Evolutionary conservation across 1,284 basidiomycete species (phyloP), one percentile per base, ranked within the genome.

Genomic region (Baeospora myosura): DNA sequence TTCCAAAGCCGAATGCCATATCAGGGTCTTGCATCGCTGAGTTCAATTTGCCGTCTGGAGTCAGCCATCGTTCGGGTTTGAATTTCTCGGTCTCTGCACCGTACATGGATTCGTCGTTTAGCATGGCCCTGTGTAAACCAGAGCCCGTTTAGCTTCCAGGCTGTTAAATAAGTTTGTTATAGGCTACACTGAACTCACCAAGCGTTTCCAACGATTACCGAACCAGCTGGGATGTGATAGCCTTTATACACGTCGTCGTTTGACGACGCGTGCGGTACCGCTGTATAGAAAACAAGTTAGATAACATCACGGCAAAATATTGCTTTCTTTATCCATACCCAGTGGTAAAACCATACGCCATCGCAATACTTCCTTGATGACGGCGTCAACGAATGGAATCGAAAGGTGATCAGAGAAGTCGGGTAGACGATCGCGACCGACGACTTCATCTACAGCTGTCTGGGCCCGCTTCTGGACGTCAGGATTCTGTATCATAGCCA

Each of bases 381-480:
- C 23, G 7, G 46, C 46, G 22, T 47, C 46, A 8, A 47, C 29
- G 34, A 44, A 47, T 4, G 46, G 46, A 22, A 47, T 44, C 6
- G 24, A 36, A 5, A 29, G 17, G 7, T 38, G 21, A 22, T 47
- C 42, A 8, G 26, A 30, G 14, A 54, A 52, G 23, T 49, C 44
- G 1, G 52, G 52, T 0, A 54, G 43, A 0, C 47, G 43, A 17
- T 40, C 24, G 16, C 2, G 4, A 10, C 49, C 50, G 16, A 49
- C 22, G 10, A 42, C 47, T 1, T 14, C 40, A 26, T 54, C 52
- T 1, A 52, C 34, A n/a, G 47, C 50, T 0, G 31, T 44, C 14
- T 52, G 52, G 5, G 44, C 52, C 37, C 48, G 50, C 29, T 41
- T 46, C 38, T 47, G 41, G 6, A 49, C 32, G 3, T 50, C 48